Percentiles rank a stretch among this genome's conserved stretches.
Conservation (phyloP, 108 stramenopile genomes). For the Schizochytrium sp. region DNA sequence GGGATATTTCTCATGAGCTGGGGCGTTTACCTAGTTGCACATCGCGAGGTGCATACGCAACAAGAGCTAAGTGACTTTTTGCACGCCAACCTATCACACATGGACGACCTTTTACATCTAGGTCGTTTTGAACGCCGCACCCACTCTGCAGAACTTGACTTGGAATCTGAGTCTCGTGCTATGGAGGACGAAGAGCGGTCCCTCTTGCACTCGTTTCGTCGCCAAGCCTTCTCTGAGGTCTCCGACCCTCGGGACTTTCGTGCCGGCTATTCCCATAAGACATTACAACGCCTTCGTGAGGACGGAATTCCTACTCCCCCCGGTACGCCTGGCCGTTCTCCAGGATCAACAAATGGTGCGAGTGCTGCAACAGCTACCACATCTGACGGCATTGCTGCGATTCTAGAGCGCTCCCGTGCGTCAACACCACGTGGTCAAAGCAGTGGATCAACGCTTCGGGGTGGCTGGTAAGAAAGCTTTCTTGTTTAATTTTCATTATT, state of each 20-base stretch:
- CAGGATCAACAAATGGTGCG: background rate
- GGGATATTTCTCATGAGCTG: conserved; percentile 51
- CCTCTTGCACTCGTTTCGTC: background rate
- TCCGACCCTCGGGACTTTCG: background rate
- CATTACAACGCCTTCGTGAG: background rate
- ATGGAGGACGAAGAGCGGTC: conserved; percentile 41
- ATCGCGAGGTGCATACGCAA: conserved; percentile 50
- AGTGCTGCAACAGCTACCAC: conserved; percentile 13
- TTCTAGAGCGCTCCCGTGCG: conserved; percentile 26
- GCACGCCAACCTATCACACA: conserved; percentile 39
- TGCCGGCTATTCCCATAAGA: background rate
- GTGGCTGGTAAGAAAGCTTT: background rate
- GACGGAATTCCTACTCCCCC: background rate
- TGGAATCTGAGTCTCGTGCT: background rate
- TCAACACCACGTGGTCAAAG: background rate
- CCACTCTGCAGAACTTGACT: background rate
- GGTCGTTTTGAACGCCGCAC: conserved; percentile 8
- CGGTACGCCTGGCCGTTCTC: conserved; percentile 22
- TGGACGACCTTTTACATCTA: conserved; percentile 48
- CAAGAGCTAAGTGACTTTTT: conserved; percentile 54
- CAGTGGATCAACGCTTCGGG: background rate
- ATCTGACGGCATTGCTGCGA: conserved; percentile 25
- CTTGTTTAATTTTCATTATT: background rate
- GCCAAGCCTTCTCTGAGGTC: background rate
- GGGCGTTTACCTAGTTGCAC: conserved; percentile 53